Base-by-base conservation (phyloP, 192 early-diverging fungal species). In the Glomus cerebriforme region DNA sequence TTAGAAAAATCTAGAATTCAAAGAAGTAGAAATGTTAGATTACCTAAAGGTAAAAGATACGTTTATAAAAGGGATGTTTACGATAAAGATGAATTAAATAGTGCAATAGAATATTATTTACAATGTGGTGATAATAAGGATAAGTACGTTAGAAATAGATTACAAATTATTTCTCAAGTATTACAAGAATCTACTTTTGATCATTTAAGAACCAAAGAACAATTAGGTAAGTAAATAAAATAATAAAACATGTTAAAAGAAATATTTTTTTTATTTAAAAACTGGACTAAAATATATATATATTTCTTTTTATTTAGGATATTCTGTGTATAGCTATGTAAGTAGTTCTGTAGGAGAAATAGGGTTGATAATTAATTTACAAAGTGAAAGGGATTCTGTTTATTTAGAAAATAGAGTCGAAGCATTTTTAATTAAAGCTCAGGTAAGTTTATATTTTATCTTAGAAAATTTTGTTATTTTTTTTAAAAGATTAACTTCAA, bases 171-270 rank as follows among this genome's bases (percentile, higher is more conserved):
- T 71, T 88, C 91, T 17, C 94, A 97, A 75, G 94, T 99, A 58
- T 83, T 91, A 24, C 86, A 92, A 63, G 97, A 99, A 81, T 95
- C 96, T 37, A 93, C 89, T 79, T 99, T 98, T 84, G 92, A 98
- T 85, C 92, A 96, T 78, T 85, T 99, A 67, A 89, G 98, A 29
- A 99, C 98, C 22, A 96, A 98, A 82, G 93, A 94, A 81, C 91
- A 94, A 79, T 87, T 95, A 12, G 93, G 92, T 60, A 85, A 88
- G 73, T 82, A 87, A n/a, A 15, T 45, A 62, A 6, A 13, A 27
- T 54, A 24, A 34, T 22, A 17, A n/a, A 5, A 22, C n/a, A n/a
- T n/a, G n/a, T n/a, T n/a, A n/a, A n/a, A n/a, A n/a, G n/a, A n/a
- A n/a, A n/a, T n/a, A n/a, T n/a, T n/a, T n/a, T 59, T 65, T 26